Conservation (phyloP, 2,329 filamentous ascomycete species). For the Pyrenophora graminea region DNA sequence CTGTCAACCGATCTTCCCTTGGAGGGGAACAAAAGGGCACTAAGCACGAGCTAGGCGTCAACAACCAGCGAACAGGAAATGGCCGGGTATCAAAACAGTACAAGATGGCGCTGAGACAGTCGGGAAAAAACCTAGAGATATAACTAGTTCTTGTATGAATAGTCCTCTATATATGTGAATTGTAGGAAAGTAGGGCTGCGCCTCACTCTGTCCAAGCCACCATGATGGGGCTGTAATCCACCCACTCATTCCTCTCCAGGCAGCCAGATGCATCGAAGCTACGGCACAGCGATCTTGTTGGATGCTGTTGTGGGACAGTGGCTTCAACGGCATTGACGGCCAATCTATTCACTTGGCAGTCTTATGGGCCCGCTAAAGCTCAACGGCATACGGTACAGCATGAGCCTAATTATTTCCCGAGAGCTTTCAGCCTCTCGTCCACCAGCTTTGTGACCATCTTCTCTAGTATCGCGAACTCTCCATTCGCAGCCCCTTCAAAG, state of each 20-base stretch:
- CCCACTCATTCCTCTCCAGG: conserved; percentile 22
- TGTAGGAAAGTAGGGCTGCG: conserved; percentile 33
- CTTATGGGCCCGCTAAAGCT: not conserved
- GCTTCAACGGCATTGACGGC: conserved; percentile 4
- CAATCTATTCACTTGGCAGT: conserved; percentile 7
- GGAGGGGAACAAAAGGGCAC: conserved; percentile 16
- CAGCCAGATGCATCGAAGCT: conserved; percentile 6
- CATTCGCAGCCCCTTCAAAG: conserved; percentile 63
- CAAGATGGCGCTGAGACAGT: too few relatives aligned
- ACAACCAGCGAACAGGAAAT: conserved; percentile 4
- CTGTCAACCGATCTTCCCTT: conserved; percentile 20
- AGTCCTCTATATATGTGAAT: conserved; percentile 31
- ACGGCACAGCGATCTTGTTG: conserved; percentile 5
- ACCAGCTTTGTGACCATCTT: conserved; percentile 69
- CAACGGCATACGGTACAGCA: not conserved
- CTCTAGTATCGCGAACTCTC: conserved; percentile 56
- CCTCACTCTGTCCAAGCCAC: conserved; percentile 42
- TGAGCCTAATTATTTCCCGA: conserved; percentile 33
- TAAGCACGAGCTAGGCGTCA: conserved; percentile 32
- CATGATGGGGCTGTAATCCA: conserved; percentile 26
- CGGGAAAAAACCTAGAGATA: too few relatives aligned
- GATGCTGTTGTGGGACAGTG: conserved; percentile 7
- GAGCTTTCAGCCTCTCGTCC: conserved; percentile 64
- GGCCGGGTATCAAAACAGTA: not conserved
- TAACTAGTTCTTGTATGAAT: not conserved